phyloP scores from a whole-genome alignment of 2,329 filamentous ascomycete species.

The Trichophyton benhamiae region DNA sequence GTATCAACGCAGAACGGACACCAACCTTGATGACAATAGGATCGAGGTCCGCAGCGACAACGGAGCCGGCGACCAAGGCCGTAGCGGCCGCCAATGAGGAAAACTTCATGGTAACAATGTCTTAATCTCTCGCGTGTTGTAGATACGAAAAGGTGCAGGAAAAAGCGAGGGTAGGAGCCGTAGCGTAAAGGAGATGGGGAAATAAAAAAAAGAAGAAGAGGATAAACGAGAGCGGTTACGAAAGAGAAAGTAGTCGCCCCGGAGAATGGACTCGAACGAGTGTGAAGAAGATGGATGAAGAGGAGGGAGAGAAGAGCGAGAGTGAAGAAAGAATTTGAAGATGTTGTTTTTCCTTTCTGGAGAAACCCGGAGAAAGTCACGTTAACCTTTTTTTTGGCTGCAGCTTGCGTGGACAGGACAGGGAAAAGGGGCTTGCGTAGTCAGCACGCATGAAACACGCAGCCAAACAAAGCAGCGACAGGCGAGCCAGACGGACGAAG shows the following conservation, averaged over 20 bases:
- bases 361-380: too few species aligned
- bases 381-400: too few species aligned
- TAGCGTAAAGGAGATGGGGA: background rate
- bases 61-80: slow-evolving; percentile 38
- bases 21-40: slow-evolving; percentile 52
- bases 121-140: background rate
- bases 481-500: background rate
- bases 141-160: slow-evolving; percentile 7
- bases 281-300: background rate
- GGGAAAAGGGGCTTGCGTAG: too few species aligned
- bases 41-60: slow-evolving; percentile 43
- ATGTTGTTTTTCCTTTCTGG: background rate
- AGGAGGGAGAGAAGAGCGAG: background rate
- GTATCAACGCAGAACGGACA: background rate
- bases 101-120: slow-evolving; percentile 40
- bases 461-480: background rate
- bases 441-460: background rate
- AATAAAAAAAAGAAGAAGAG: background rate
- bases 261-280: background rate
- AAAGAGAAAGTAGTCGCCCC: background rate
- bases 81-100: slow-evolving; percentile 40
- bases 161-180: slow-evolving; percentile 4
- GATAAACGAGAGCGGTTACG: slow-evolving; percentile 2
- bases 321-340: background rate
- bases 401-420: too few species aligned